Percentiles rank a stretch among this genome's conserved stretches.
Conservation (phyloP, 148 eudicot genomes). For the Fagopyrum homotropicum region DNA sequence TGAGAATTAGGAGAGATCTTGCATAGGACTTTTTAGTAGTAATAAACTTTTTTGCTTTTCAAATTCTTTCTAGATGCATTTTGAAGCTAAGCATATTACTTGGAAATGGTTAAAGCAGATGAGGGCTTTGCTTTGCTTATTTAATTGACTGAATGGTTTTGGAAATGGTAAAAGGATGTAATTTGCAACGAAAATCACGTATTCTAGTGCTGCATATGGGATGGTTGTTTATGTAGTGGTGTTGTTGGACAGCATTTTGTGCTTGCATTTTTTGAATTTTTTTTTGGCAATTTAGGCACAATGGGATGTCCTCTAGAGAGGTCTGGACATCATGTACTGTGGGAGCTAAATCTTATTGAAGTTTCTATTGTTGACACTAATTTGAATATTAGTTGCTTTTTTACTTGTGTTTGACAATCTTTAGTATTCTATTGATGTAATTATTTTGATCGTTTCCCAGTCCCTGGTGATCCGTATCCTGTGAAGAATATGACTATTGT, state of each 20-base stretch:
- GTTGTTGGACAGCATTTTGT: too few species aligned
- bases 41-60: not conserved
- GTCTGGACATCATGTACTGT: not conserved
- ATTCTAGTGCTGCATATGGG: not conserved
- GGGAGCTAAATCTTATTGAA: not conserved
- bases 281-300: too few species aligned
- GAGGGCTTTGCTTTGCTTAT: too few species aligned
- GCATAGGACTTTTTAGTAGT: not conserved
- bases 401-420: not conserved
- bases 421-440: conserved; percentile 2
- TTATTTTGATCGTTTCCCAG: conserved; percentile 25
- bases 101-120: too few species aligned
- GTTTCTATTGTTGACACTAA: not conserved
- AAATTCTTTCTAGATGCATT: not conserved
- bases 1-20: not conserved
- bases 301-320: not conserved
- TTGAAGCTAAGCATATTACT: not conserved
- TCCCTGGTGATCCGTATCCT: conserved; percentile 86
- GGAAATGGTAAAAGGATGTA: not conserved
- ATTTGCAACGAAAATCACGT: not conserved
- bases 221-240: not conserved
- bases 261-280: too few species aligned
- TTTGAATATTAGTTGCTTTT: not conserved
- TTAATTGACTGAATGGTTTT: too few species aligned
- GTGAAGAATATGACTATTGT: conserved; percentile 21